These are phyloP conservation scores for Euphorbia celastroides DNA, from an alignment of 441 rosid genomes.

Conservation along the genomic window DNA sequence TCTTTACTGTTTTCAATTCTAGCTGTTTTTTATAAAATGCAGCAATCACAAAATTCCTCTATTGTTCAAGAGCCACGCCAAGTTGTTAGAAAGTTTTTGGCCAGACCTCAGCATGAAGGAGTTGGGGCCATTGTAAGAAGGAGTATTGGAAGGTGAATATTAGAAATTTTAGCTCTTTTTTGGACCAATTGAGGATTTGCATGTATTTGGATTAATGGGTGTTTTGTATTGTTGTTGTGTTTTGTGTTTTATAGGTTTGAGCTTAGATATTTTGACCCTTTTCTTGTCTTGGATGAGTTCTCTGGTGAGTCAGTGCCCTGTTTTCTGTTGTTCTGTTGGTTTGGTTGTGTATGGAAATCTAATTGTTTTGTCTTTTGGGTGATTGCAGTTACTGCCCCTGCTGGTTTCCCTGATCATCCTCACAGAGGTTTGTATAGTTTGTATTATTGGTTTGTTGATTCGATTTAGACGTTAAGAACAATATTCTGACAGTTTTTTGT, in stretches of 20 bases:
- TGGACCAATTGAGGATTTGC: background rate
- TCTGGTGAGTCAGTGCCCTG: slow-evolving; percentile 37
- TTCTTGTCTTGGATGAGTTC: slow-evolving; percentile 82
- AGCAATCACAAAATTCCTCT: slow-evolving; percentile 17
- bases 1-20: background rate
- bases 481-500: slow-evolving; percentile 16
- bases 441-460: background rate
- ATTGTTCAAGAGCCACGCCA: slow-evolving; percentile 34
- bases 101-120: slow-evolving; percentile 84
- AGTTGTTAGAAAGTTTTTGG: slow-evolving; percentile 68
- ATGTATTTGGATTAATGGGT: slow-evolving; percentile 18
- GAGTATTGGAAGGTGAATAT: slow-evolving; percentile 75
- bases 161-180: background rate
- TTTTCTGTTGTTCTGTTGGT: slow-evolving; percentile 9
- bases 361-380: background rate
- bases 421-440: slow-evolving; percentile 56
- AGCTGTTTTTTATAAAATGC: slow-evolving; percentile 13
- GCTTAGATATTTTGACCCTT: slow-evolving; percentile 81
- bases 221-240: background rate
- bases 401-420: slow-evolving; percentile 96
- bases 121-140: slow-evolving; percentile 77
- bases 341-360: background rate
- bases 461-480: background rate
- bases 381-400: slow-evolving; percentile 65
- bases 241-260: slow-evolving; percentile 53